Base-by-base conservation (phyloP, 345 rosid genomes). In the Crucihimalaya himalaica region DNA sequence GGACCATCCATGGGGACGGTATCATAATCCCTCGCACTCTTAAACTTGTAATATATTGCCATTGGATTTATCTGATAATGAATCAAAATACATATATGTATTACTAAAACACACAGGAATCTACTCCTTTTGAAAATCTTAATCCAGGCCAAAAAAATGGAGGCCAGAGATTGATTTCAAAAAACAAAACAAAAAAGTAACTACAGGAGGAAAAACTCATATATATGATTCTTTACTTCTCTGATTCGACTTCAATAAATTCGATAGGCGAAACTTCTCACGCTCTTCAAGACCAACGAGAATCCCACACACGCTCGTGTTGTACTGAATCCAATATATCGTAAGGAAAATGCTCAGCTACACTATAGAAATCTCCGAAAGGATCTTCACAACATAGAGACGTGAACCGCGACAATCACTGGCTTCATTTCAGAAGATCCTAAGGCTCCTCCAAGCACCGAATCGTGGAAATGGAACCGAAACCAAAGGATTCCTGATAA, bases 21-120 rank as follows among this genome's bases (percentile, higher is more conserved):
- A 86, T 95, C 98, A 80, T 85, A 95, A 80, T 86, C 98, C 91
- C 82, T 87, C 61, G 99, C 99, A 86, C 99, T 95, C 92, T 95
- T 92, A 85, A 92, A 95, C 83, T 95, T 95, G 88, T 92, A 95
- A 87, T 92, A 90, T 42, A 95, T 96, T 77, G 99, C 94, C 99
- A 95, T 95, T 77, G 3, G 66, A 70, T 55, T 71, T 47, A 71
- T 77, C 80, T 77, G 80, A 77, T 77, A 60, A 64, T 37, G 61
- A 66, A 43, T 48, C 51, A 19, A 72, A 43, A 42, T 64, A 66
- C 42, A 70, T 14, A 45, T 68, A 28, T 39, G 57, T 43, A 72
- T 53, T 70, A 66, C 60, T 66, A 8, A 53, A 56, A 73, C 76
- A 63, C 70, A 63, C 54, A 45, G 6, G 23, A 54, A 54, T 46